Evolutionary conservation across 1,139 yeast genomes (phyloP), one percentile per base, ranked within the genome.

Genomic region (Kurtzmaniella quercitrusa): DNA sequence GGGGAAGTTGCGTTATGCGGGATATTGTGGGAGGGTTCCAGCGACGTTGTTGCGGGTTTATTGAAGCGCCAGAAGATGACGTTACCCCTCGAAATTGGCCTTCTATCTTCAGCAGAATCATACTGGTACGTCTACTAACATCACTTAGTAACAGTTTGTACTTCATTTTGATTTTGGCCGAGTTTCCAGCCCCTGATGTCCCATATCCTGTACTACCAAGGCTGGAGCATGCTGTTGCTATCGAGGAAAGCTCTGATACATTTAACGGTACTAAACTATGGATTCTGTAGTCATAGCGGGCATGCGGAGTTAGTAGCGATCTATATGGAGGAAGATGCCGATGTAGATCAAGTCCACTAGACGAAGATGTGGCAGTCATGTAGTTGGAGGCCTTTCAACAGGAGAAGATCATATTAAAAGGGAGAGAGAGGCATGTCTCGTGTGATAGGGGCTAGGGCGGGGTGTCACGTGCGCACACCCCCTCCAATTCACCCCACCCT

Each of bases 311-410:
- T 17, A 72, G 55, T 18, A 72, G 59, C 20, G 76, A 70, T 37
- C 78, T 60, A 51, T 72, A 72, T 2, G 77, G 69, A 16, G 78
- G 78, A 32, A 72, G 59, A 51, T 70, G 62, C 36, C 55, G 50
- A 33, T 57, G 66, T 48, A 58, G 68, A 50, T 69, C 75, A 4
- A 39, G 36, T 3, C 33, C 34, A 16, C 21, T 30, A 14, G 39
- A 23, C 11, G 28, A n/a, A 5, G 32, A 8, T 19, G 34, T 16
- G 16, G 34, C 34, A 14, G 34, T 30, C 34, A 30, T 30, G 18
- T 30, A 14, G 18, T 30, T 9, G 16, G 16, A 12, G 16, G 34
- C 34, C 18, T 16, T 12, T 30, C 26, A 7, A 7, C 26, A 22
- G 7, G 17, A 12, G 4, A 12, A 30, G 34, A 30, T 30, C 34